Conservation (phyloP, 108 stramenopile genomes). For the Cyclotella distinguenda region DNA sequence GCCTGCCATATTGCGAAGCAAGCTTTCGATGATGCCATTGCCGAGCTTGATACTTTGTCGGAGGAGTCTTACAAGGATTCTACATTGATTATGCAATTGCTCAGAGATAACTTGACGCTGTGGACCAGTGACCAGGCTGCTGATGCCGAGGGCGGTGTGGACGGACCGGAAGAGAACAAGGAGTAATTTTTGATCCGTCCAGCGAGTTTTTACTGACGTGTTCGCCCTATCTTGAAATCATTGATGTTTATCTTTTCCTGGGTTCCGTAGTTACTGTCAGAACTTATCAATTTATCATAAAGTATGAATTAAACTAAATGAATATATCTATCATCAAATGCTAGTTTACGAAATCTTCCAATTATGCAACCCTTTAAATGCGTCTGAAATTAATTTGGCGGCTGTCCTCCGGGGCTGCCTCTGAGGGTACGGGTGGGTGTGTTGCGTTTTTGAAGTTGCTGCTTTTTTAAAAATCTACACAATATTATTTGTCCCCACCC, state of each 20-base stretch:
- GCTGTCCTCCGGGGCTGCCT: too few relatives aligned
- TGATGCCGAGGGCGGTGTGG: slow-evolving; percentile 63
- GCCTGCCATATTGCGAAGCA: slow-evolving; percentile 98
- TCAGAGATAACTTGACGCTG: slow-evolving; percentile 99
- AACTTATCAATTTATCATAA: slow-evolving; percentile 38
- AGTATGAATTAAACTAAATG: neutral
- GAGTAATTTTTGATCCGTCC: slow-evolving; percentile 20
- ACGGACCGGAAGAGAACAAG: slow-evolving; percentile 50
- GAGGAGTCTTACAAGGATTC: slow-evolving; percentile 99
- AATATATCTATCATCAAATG: neutral
- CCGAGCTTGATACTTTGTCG: slow-evolving; percentile 98
- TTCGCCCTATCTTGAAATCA: neutral
- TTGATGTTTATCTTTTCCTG: slow-evolving; percentile 17
- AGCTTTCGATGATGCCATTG: slow-evolving; percentile 99
- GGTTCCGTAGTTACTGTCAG: slow-evolving; percentile 24
- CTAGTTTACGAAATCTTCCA: too few relatives aligned
- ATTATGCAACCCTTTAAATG: too few relatives aligned
- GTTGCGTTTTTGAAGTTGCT: too few relatives aligned
- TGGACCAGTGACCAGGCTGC: slow-evolving; percentile 98
- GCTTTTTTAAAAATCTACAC: too few relatives aligned
- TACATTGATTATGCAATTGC: slow-evolving; percentile 99
- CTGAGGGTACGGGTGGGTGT: too few relatives aligned
- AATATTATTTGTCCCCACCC: too few relatives aligned
- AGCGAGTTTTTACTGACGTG: neutral
- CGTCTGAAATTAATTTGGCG: too few relatives aligned